phyloP scores from a whole-genome alignment of 768 basidiomycete species.

The Lactarius sp. region DNA sequence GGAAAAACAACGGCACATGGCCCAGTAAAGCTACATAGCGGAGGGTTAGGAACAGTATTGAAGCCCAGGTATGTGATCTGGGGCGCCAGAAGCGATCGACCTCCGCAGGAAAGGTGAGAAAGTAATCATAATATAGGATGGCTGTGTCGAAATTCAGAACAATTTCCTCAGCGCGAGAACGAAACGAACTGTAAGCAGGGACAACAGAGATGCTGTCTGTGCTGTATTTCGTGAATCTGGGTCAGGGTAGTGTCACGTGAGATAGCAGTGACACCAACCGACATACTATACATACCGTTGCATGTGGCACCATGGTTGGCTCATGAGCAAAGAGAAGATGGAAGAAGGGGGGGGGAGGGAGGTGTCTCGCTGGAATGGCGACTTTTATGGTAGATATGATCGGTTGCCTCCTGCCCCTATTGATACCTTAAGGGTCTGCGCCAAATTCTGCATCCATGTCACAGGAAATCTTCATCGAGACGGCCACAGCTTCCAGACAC shows the following conservation, averaged over 20 bases:
- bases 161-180: background rate
- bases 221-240: background rate
- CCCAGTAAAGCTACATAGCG: conserved; percentile 28
- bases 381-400: background rate
- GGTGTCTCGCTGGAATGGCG: background rate
- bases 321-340: background rate
- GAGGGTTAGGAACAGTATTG: conserved; percentile 25
- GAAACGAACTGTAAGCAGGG: conserved; percentile 1
- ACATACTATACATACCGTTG: background rate
- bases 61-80: conserved; percentile 16
- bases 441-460: background rate
- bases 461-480: background rate
- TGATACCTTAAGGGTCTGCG: background rate
- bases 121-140: conserved; percentile 42
- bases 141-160: conserved; percentile 20
- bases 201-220: background rate
- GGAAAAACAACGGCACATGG: conserved; percentile 24
- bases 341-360: background rate
- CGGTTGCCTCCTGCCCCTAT: background rate
- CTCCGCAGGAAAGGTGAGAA: conserved; percentile 41
- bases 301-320: background rate
- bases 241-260: background rate
- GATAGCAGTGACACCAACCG: too few species aligned
- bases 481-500: background rate
- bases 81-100: conserved; percentile 41